Conservation (phyloP, 2,329 filamentous ascomycete species). For the Aurifilum marmelostoma region DNA sequence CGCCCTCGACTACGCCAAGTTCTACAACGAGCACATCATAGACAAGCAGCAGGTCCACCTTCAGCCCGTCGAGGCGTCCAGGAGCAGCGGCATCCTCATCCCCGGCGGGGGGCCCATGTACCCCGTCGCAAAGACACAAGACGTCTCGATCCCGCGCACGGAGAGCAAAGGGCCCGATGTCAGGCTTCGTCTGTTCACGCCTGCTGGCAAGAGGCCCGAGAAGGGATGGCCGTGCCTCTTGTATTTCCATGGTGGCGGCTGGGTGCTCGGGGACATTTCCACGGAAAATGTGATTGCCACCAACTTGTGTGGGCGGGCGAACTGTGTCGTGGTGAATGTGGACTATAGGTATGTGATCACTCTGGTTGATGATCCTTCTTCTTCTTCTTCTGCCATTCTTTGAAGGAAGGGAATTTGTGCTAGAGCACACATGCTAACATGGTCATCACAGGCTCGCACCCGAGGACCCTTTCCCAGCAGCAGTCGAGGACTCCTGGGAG, state of each 20-base stretch:
- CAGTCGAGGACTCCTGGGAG: conserved; percentile 61
- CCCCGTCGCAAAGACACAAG: conserved; percentile 50
- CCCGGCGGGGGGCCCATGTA: conserved; percentile 54
- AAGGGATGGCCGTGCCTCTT: conserved; percentile 59
- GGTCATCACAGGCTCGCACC: conserved; percentile 51
- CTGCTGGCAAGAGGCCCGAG: conserved; percentile 45
- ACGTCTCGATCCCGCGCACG: conserved; percentile 47
- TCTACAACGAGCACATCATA: conserved; percentile 56
- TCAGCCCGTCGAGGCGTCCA: conserved; percentile 55
- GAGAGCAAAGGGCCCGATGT: conserved; percentile 53
- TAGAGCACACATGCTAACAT: conserved; percentile 19
- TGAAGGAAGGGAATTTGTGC: too few species aligned
- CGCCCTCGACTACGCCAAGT: conserved; percentile 54
- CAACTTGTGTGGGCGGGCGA: conserved; percentile 54
- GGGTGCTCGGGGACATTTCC: conserved; percentile 60
- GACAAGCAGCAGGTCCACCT: conserved; percentile 58
- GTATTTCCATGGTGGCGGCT: conserved; percentile 63
- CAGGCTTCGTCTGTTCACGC: conserved; percentile 54
- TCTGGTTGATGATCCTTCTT: background rate
- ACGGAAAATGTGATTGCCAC: conserved; percentile 61
- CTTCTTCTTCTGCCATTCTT: too few species aligned
- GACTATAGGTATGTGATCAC: conserved; percentile 54
- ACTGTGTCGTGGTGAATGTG: conserved; percentile 57
- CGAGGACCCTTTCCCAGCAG: conserved; percentile 59
- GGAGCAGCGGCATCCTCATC: conserved; percentile 54